Evolutionary conservation across 1,284 basidiomycete species (phyloP), one percentile per base, ranked within the genome.

Genomic region (Fomitopsis pinicola): DNA sequence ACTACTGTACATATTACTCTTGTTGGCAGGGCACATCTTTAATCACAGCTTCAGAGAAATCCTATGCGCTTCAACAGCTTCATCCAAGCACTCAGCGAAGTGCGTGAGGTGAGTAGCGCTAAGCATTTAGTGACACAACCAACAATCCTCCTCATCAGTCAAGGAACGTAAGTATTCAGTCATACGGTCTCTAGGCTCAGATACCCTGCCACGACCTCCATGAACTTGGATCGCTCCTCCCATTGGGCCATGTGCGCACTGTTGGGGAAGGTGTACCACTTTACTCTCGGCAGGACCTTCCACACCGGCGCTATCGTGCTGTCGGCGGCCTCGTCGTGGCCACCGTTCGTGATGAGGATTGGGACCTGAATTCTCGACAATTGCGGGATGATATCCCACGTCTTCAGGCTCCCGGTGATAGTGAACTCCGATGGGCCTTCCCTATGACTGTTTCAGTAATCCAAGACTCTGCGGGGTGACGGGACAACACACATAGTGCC

Each of bases 331-430:
- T 82, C 78, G 61, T 86, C 85, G 57, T 79, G 77, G 14, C 69
- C 72, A 6, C 82, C 81, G 57, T 84, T 87, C 46, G 80, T 69
- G 28, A 87, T 62, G n/a, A 86, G 70, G 1, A 82, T 84, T 3
- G 82, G 76, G 2, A 75, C 77, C 3, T 66, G 68, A 64, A 86
- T 82, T 55, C 76, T 77, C 66, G 78, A 73, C 26, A 81, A 60
- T 5, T 79, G 72, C 19, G 78, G 71, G 12, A 81, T 67, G 48
- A 83, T 73, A 9, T 73, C 74, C 83, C 82, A 87, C 4, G 72
- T 71, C 66, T 78, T 83, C 55, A 86, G 70, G 5, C 76, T 73
- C 2, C 83, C 83, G 2, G 72, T 75, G 61, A 83, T 72, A 59
- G 75, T 65, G 66, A 84, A 84, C 59, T 83, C 81, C 35, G 78